A percentile compares a stretch with the other conserved stretches of the same genome.
Conservation (phyloP, 2,329 filamentous ascomycete genomes). For the Colletotrichum echinochloae region DNA sequence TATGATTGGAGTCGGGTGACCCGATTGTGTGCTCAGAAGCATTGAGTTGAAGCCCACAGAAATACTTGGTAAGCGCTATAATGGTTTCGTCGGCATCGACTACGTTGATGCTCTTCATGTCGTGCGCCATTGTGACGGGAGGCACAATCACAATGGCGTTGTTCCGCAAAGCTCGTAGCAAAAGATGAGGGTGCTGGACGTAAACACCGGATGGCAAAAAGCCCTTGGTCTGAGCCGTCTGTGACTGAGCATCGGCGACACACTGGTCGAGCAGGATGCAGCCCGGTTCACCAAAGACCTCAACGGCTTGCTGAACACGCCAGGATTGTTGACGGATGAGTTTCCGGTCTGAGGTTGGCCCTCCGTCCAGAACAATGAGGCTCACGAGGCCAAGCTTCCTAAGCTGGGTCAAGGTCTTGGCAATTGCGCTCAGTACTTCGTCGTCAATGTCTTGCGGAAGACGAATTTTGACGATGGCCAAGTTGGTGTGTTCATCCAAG, state of each 20-base stretch:
- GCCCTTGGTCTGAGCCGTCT: conserved; percentile 16
- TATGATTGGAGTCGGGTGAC: conserved; percentile 39
- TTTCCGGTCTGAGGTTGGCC: conserved; percentile 54
- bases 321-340: conserved; percentile 73
- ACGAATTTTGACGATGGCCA: conserved; percentile 88
- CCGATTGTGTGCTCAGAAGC: conserved; percentile 37
- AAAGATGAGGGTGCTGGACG: conserved; percentile 41
- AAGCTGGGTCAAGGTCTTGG: conserved; percentile 86
- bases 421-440: conserved; percentile 77
- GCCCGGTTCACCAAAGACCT: conserved; percentile 74
- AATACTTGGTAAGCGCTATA: conserved; percentile 80
- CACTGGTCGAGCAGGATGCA: conserved; percentile 68
- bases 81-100: conserved; percentile 72
- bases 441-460: conserved; percentile 78
- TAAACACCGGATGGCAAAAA: conserved; percentile 39
- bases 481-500: conserved; percentile 59
- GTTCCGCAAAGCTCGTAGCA: conserved; percentile 49
- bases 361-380: conserved; percentile 84
- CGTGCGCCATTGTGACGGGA: conserved; percentile 56
- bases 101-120: conserved; percentile 53
- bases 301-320: conserved; percentile 80
- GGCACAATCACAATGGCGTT: conserved; percentile 54
- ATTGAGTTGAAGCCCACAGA: conserved; percentile 73
- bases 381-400: conserved; percentile 84
- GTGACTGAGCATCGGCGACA: conserved; percentile 20